Base-by-base conservation (phyloP, 192 early-diverging fungal genomes). In the Borealophlyctis nickersoniae region DNA sequence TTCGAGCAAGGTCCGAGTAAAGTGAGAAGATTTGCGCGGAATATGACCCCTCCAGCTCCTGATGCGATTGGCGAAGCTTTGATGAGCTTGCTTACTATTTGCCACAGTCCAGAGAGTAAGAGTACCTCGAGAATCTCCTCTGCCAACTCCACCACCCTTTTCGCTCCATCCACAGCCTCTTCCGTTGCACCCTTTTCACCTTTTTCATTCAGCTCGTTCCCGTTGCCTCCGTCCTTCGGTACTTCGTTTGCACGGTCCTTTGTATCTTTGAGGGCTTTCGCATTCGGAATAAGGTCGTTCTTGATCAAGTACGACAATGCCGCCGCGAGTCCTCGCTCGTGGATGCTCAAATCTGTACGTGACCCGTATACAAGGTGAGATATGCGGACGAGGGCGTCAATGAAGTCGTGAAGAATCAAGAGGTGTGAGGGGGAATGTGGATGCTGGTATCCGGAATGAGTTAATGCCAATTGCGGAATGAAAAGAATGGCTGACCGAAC, bases 381-480 rank as follows among this genome's bases (percentile, higher is more conserved):
- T 3, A 70, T 54, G 9, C 66, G 60, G 1, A 83, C 36, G 3
- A 83, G 61, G 31, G 45, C 61, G 1, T 78, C 72, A 13, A 83
- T 31, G 32, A 81, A 77, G 51, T 83, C 81, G 54, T 71, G 59
- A 29, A 77, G 63, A 27, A 78, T 79, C 32, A 81, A 78, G n/a
- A 59, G 51, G 19, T 63, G 66, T 2, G 31, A 23, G 31, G 72
- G 65, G 2, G 56, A 32, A 45, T 83, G 81, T 29, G 81, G 81
- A 28, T 67, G 54, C 81, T 82, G 50, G 4, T 33, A 68, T 4
- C 58, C 24, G 16, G 51, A 32, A 29, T 51, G 9, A 65, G 11
- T n/a, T n/a, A n/a, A n/a, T n/a, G n/a, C n/a, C n/a, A 63, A 9
- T n/a, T n/a, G 61, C 49, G 33, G 57, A 22, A 32, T 29, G 45